A percentile compares a stretch with the other conserved stretches of the same genome.
Evolutionary conservation across 495 filamentous ascomycete genomes (phyloP).

Genomic region (Hyaloscypha variabilis): DNA sequence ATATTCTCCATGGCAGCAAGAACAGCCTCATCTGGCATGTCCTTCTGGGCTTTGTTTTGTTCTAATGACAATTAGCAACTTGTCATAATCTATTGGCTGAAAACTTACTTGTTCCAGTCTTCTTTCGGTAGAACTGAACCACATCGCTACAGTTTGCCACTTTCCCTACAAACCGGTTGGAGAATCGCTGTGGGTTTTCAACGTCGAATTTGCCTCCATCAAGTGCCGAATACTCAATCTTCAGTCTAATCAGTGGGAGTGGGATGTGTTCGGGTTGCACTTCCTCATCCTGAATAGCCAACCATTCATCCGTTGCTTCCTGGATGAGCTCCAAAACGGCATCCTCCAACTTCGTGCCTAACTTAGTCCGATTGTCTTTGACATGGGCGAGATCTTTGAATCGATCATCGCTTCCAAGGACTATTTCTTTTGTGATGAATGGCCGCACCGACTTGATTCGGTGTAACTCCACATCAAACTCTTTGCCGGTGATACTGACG

Average conservation of each 20-base stretch:
- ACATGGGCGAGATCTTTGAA: slow-evolving; percentile 78
- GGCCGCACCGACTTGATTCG: slow-evolving; percentile 87
- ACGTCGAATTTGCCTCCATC: slow-evolving; percentile 86
- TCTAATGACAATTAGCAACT: slow-evolving; percentile 13
- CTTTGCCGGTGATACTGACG: slow-evolving; percentile 77
- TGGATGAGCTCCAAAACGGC: slow-evolving; percentile 86
- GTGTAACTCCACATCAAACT: slow-evolving; percentile 80
- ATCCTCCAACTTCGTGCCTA: slow-evolving; percentile 73
- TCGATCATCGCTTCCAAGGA: slow-evolving; percentile 72
- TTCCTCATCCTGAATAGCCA: slow-evolving; percentile 63
- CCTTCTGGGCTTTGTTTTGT: slow-evolving; percentile 38
- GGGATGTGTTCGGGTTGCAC: slow-evolving; percentile 63
- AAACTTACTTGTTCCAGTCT: slow-evolving; percentile 44
- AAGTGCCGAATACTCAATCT: slow-evolving; percentile 87
- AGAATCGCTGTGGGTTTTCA: slow-evolving; percentile 96
- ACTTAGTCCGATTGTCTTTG: slow-evolving; percentile 77
- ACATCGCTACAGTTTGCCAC: slow-evolving; percentile 96
- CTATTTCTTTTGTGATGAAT: slow-evolving; percentile 84
- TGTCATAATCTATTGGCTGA: slow-evolving; percentile 3
- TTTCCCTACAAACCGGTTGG: slow-evolving; percentile 85
- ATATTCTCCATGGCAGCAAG: slow-evolving; percentile 57
- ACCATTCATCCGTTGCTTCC: slow-evolving; percentile 81
- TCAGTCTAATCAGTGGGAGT: slow-evolving; percentile 81
- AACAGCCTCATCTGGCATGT: slow-evolving; percentile 59
- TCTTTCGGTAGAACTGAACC: slow-evolving; percentile 90